Percentiles rank a stretch among this genome's conserved stretches.
Conservation (phyloP, 352 stramenopile genomes). For the Phytophthora pluvialis region DNA sequence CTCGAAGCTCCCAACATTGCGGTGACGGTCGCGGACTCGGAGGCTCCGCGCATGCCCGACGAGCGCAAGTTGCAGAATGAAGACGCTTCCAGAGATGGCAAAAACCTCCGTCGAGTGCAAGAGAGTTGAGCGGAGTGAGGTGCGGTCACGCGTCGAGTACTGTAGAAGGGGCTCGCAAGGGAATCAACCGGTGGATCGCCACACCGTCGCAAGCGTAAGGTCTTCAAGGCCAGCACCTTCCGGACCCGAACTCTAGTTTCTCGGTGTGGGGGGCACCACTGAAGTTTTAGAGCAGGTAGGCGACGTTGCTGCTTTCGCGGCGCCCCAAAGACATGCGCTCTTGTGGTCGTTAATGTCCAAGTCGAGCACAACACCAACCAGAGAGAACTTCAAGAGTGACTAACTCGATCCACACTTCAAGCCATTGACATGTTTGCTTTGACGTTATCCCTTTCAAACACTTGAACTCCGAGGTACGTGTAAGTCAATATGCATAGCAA, state of each 20-base stretch:
- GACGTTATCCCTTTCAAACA: too few relatives aligned
- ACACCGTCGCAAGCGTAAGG: slow-evolving; percentile 3
- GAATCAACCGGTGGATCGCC: not conserved
- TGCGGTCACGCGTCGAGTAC: slow-evolving; percentile 1
- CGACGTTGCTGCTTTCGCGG: slow-evolving; percentile 2
- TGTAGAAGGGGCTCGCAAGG: not conserved
- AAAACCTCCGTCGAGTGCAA: not conserved
- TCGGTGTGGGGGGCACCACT: not conserved
- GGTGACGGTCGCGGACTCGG: slow-evolving; percentile 1
- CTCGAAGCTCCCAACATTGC: slow-evolving; percentile 13
- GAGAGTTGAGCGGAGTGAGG: not conserved
- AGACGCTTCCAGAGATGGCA: not conserved
- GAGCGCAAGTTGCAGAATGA: slow-evolving; percentile 3
- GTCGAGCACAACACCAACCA: too few relatives aligned
- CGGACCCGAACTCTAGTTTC: slow-evolving; percentile 3
- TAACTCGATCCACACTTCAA: too few relatives aligned
- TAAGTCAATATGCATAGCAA: too few relatives aligned
- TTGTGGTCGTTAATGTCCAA: slow-evolving; percentile 5
- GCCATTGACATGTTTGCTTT: too few relatives aligned
- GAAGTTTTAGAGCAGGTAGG: not conserved
- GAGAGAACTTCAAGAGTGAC: too few relatives aligned
- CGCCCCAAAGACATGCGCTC: slow-evolving; percentile 5
- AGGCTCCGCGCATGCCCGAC: not conserved
- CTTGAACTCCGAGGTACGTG: too few relatives aligned
- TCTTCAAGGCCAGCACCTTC: slow-evolving; percentile 3